phyloP scores from a whole-genome alignment of 495 filamentous ascomycete genomes.

The Patellaria atrata region DNA sequence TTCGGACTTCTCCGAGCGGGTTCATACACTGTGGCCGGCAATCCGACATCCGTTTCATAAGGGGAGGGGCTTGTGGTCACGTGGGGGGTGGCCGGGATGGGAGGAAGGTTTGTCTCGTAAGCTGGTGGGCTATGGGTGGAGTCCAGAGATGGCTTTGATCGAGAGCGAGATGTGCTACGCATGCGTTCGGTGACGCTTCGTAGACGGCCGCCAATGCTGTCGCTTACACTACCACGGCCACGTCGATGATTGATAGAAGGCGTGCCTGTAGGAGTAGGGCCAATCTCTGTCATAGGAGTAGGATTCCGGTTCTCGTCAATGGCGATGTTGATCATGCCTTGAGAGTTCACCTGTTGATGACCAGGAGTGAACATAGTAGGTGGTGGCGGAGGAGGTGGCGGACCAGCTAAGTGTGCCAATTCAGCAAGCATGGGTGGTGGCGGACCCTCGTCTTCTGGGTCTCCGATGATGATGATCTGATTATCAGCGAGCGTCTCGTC shows the following conservation, averaged over 20 bases:
- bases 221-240: slow-evolving; percentile 26
- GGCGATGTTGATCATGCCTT: slow-evolving; percentile 27
- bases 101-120: slow-evolving; percentile 26
- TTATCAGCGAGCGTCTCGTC: slow-evolving; percentile 45
- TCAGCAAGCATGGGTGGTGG: slow-evolving; percentile 58
- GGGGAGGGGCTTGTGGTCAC: slow-evolving; percentile 16
- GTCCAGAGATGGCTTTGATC: slow-evolving; percentile 23
- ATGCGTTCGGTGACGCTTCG: slow-evolving; percentile 26
- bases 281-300: neutral
- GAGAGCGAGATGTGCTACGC: slow-evolving; percentile 26
- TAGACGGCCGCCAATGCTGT: slow-evolving; percentile 26
- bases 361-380: slow-evolving; percentile 36
- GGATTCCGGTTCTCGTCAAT: slow-evolving; percentile 23
- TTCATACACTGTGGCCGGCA: slow-evolving; percentile 5
- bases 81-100: slow-evolving; percentile 15
- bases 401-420: slow-evolving; percentile 64
- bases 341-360: slow-evolving; percentile 10
- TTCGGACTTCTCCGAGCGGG: too few relatives aligned
- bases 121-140: slow-evolving; percentile 14
- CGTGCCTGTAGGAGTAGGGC: slow-evolving; percentile 12
- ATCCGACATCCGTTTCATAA: slow-evolving; percentile 16
- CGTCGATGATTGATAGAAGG: slow-evolving; percentile 24
- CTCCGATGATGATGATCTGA: slow-evolving; percentile 25
- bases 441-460: slow-evolving; percentile 11
- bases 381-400: slow-evolving; percentile 53